A percentile compares a stretch with the other conserved stretches of the same genome.
Evolutionary conservation across 306 rosid species (phyloP).

Genomic region (Medicago truncatula): MtrunA17r5.0-ANR NC_053047.1:2287001-2287500

Average conservation of each 20-base stretch:
- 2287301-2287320: background rate
- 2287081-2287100: background rate
- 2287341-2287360: background rate
- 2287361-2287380: background rate
- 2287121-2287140: background rate
- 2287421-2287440: background rate
- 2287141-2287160: background rate
- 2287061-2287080: background rate
- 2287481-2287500: background rate
- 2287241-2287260: background rate
- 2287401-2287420: background rate
- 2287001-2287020: too few relatives aligned
- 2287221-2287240: background rate
- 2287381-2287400: background rate
- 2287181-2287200: constrained; percentile 6
- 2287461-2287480: background rate
- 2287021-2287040: too few relatives aligned
- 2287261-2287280: background rate
- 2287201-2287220: background rate
- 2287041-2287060: too few relatives aligned
- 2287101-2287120: background rate
- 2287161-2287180: background rate
- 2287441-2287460: background rate
- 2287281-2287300: background rate
- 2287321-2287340: background rate